Conservation (phyloP, 2,329 filamentous ascomycete genomes). For the Alternaria brassicicola region DNA sequence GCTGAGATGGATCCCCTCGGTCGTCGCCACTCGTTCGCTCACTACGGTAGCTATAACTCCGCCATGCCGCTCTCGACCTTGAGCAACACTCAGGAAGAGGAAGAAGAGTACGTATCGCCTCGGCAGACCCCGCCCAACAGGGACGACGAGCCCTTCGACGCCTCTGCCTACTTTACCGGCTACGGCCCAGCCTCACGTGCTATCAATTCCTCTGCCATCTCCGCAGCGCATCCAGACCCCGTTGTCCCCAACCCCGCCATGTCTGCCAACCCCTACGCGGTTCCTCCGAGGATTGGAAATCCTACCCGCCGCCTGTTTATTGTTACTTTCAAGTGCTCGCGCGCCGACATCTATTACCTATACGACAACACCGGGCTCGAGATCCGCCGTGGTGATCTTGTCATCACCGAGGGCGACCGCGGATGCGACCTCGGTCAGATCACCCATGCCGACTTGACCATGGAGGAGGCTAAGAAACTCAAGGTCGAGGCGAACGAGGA, state of each 20-base stretch:
- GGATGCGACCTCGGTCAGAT: slow-evolving; percentile 96
- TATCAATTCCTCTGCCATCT: slow-evolving; percentile 46
- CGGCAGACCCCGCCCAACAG: slow-evolving; percentile 47
- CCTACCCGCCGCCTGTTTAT: slow-evolving; percentile 68
- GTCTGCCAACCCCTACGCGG: slow-evolving; percentile 43
- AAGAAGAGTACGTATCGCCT: slow-evolving; percentile 35
- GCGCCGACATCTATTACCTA: slow-evolving; percentile 95
- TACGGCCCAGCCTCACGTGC: slow-evolving; percentile 44
- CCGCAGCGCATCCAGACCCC: slow-evolving; percentile 45
- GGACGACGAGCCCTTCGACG: slow-evolving; percentile 62
- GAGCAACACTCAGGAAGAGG: slow-evolving; percentile 42
- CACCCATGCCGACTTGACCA: slow-evolving; percentile 83
- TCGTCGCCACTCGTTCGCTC: slow-evolving; percentile 77
- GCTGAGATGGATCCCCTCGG: slow-evolving; percentile 60
- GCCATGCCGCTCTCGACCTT: slow-evolving; percentile 34
- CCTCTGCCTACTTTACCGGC: slow-evolving; percentile 47
- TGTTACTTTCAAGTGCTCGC: slow-evolving; percentile 94
- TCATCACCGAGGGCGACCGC: slow-evolving; percentile 96
- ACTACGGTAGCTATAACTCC: slow-evolving; percentile 37
- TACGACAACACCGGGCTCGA: slow-evolving; percentile 93
- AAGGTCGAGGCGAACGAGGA: slow-evolving; percentile 94
- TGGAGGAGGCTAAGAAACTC: slow-evolving; percentile 83
- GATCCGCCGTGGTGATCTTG: slow-evolving; percentile 88
- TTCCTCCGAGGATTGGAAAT: slow-evolving; percentile 39
- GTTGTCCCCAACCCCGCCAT: slow-evolving; percentile 29